These are phyloP conservation scores for Adansonia digitata DNA, from an alignment of 345 rosid genomes.

Conservation along the genomic window DNA sequence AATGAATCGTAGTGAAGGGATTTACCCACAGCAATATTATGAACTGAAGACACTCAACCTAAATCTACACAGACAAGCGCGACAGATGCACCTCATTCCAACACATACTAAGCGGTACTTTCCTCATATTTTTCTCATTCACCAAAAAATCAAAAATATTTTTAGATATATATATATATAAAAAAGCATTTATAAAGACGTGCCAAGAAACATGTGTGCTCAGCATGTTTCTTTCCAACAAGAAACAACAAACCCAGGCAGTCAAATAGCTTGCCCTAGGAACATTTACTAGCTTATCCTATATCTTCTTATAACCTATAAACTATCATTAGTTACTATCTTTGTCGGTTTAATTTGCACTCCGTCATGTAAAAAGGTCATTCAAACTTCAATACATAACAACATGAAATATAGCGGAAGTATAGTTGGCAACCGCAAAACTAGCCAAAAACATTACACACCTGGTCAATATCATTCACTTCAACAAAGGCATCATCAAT, in stretches of 20 bases:
- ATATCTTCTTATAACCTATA: not conserved
- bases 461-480: constrained; percentile 59
- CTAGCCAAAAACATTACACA: constrained; percentile 18
- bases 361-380: not conserved
- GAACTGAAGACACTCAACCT: not conserved
- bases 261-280: constrained; percentile 1
- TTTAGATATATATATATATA: not conserved
- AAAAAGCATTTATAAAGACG: not conserved
- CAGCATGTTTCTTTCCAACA: not conserved
- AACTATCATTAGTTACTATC: not conserved
- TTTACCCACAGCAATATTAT: not conserved
- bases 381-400: not conserved
- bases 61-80: not conserved
- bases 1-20: not conserved
- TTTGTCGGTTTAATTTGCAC: not conserved
- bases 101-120: not conserved
- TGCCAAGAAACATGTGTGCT: not conserved
- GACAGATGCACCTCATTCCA: not conserved
- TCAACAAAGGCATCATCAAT: constrained; percentile 48
- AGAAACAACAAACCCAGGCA: not conserved
- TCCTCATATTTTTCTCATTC: not conserved
- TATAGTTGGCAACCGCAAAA: not conserved
- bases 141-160: too few species aligned
- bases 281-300: not conserved
- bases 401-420: not conserved